Base-by-base conservation (phyloP, 2,329 filamentous ascomycete genomes). In the Penicillium paneum region DNA sequence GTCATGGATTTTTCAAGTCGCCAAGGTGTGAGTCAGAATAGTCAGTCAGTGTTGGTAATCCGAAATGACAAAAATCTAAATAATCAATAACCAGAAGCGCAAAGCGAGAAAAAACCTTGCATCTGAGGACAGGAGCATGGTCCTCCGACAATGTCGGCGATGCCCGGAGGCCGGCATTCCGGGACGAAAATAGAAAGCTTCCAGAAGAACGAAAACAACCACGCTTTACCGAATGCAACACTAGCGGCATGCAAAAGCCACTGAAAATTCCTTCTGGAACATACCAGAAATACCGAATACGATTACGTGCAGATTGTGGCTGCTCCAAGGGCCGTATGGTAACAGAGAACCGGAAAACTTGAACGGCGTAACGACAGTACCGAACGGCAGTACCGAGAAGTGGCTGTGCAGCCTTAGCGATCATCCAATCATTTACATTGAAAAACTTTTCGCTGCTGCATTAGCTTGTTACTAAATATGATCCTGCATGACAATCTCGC, bases 401-500 rank as follows among this genome's bases (percentile, higher is more conserved):
- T 64, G 62, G 62, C 62, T 64, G 62, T 56, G 24, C 54, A 45
- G 29, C 50, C 46, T 21, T 31, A 5, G 32, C 3, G n/a, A 11
- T 10, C 6, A 8, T 7, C 62, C 61, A 64, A 64, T 64, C 54
- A 62, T 46, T 51, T 44, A 38, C 55, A 59, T 54, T 24, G 46
- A 57, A 62, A 56, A 60, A 31, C 40, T 24, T 63, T 56, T 56
- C 47, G 34, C 36, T 32, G 46, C n/a, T 64, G 62, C 62, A 64
- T 63, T 62, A 64, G 59, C n/a, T 35, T 41, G 41, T 52, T 64
- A 59, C 54, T 61, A 61, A 61, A 56, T 58, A 43, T 59, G 51
- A 53, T 56, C 49, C 45, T 61, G 56, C 59, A 60, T 58, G 49
- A 34, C 38, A 51, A 38, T 32, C 39, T 34, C 17, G 29, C 49